Percentiles rank a stretch among this genome's conserved stretches.
phyloP scores from a whole-genome alignment of 2,329 filamentous ascomycete species.

The Calonectria henricotiae region DNA sequence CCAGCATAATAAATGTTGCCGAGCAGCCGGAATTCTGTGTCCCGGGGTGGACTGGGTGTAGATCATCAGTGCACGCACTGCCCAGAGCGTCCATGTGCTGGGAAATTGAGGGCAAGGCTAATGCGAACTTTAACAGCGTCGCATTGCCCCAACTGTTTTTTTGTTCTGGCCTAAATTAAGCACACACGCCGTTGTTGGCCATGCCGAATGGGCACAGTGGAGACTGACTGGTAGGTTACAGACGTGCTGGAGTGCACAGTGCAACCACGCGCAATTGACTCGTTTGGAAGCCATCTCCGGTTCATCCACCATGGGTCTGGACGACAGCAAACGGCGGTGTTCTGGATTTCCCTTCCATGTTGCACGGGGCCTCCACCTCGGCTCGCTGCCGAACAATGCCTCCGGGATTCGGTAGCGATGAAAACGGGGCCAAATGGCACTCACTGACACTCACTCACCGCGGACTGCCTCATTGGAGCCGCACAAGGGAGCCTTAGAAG shows the following conservation, averaged over 20 bases:
- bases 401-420: not conserved
- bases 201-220: not conserved
- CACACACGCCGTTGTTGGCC: not conserved
- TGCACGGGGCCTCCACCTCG: not conserved
- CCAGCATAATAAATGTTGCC: not conserved
- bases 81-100: not conserved
- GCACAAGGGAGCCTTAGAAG: conserved; percentile 1
- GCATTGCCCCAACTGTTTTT: not conserved
- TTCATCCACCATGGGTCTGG: not conserved
- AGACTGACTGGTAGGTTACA: not conserved
- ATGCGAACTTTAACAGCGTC: conserved; percentile 13
- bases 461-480: not conserved
- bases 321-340: not conserved
- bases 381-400: not conserved
- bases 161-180: conserved; percentile 1
- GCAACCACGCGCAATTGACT: not conserved
- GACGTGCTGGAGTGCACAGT: not conserved
- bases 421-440: not conserved
- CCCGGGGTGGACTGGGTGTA: not conserved
- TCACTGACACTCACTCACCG: not conserved
- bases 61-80: conserved; percentile 10
- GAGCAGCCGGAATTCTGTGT: conserved; percentile 1
- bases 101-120: conserved; percentile 17
- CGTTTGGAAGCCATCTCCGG: not conserved
- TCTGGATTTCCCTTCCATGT: not conserved